phyloP scores from a whole-genome alignment of 1,284 basidiomycete species.

The Boletus chippewaensis region DNA sequence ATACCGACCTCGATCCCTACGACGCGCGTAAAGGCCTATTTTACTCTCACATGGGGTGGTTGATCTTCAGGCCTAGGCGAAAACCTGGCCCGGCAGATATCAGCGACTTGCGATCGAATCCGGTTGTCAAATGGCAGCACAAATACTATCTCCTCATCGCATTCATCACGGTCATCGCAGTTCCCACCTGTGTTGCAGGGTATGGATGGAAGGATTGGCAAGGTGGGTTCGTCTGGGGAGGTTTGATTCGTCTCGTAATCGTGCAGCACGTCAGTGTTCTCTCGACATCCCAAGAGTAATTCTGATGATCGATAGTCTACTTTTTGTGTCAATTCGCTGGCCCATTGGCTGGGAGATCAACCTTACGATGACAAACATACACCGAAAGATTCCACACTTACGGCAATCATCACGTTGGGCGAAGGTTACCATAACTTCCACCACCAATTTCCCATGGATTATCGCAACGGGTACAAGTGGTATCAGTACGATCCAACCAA shows the following conservation, averaged over 20 bases:
- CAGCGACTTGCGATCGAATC: slow-evolving; percentile 70
- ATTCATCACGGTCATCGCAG: slow-evolving; percentile 60
- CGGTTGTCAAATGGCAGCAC: slow-evolving; percentile 82
- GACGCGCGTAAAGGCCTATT: slow-evolving; percentile 76
- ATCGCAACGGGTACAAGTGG: slow-evolving; percentile 86
- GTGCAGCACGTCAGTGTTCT: slow-evolving; percentile 71
- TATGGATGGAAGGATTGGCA: slow-evolving; percentile 73
- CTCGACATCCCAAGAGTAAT: not conserved
- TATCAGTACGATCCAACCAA: slow-evolving; percentile 84
- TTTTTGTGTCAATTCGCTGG: slow-evolving; percentile 89
- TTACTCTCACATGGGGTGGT: slow-evolving; percentile 84
- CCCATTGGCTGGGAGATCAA: slow-evolving; percentile 85
- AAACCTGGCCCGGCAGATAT: slow-evolving; percentile 83
- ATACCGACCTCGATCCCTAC: slow-evolving; percentile 90
- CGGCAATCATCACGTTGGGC: slow-evolving; percentile 80
- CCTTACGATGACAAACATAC: slow-evolving; percentile 92
- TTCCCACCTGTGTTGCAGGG: slow-evolving; percentile 72
- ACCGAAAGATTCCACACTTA: slow-evolving; percentile 76
- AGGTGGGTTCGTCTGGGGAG: slow-evolving; percentile 80
- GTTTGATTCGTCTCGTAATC: slow-evolving; percentile 68
- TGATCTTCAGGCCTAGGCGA: slow-evolving; percentile 80
- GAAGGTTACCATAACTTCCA: slow-evolving; percentile 98
- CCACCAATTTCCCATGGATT: slow-evolving; percentile 89
- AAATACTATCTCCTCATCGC: slow-evolving; percentile 67
- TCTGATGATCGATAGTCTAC: slow-evolving; percentile 51